phyloP scores from a whole-genome alignment of 1,139 yeast genomes.

The Sugiyamaella pinicola region DNA sequence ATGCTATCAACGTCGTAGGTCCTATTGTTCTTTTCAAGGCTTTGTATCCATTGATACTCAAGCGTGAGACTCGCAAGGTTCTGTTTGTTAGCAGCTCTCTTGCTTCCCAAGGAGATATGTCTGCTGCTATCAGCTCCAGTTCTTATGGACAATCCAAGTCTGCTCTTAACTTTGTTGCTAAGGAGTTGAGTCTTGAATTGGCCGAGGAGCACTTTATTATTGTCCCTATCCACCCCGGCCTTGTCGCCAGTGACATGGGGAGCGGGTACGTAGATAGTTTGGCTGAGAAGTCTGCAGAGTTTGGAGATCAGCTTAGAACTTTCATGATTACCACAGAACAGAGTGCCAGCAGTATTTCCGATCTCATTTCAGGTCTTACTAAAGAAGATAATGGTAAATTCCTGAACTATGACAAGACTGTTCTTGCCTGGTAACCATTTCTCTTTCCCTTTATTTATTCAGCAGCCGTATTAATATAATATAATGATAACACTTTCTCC shows the following conservation, averaged over 20 bases:
- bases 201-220: constrained; percentile 36
- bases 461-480: too few relatives aligned
- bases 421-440: constrained; percentile 20
- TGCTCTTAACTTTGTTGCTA: constrained; percentile 38
- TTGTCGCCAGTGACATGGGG: constrained; percentile 40
- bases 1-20: constrained; percentile 39
- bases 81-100: constrained; percentile 30
- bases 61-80: constrained; percentile 36
- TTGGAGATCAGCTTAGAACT: background rate
- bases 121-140: background rate
- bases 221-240: constrained; percentile 43
- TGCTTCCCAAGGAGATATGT: background rate
- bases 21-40: constrained; percentile 40
- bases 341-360: constrained; percentile 1
- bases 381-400: constrained; percentile 21
- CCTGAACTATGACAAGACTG: constrained; percentile 2
- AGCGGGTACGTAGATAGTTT: background rate
- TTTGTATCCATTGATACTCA: constrained; percentile 21
- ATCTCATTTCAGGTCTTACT: constrained; percentile 10
- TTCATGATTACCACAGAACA: constrained; percentile 2
- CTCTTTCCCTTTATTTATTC: too few relatives aligned
- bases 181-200: constrained; percentile 36
- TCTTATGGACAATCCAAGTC: constrained; percentile 43
- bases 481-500: too few relatives aligned
- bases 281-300: background rate